Evolutionary conservation across 805 yeast species (phyloP), one percentile per base, ranked within the genome.

Genomic region (Alloascoidea hylecoeti): DNA sequence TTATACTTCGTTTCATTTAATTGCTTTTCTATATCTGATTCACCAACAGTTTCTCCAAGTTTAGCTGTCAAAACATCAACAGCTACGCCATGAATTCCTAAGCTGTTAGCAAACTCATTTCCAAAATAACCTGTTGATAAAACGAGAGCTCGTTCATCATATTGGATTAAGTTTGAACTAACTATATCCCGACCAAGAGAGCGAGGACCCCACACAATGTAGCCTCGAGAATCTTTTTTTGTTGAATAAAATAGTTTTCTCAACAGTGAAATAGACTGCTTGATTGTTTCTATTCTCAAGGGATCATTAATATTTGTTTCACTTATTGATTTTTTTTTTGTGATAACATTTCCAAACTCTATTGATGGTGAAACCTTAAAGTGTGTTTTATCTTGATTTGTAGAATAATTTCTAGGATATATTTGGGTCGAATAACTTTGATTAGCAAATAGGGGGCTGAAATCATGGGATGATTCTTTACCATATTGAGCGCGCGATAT

Each of bases 181-280:
- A 74, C 78, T 43, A 88, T 63, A 52, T 88, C 97, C 95, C 96
- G 89, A 28, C 97, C 97, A 33, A 88, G 67, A 15, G 96, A 84
- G 41, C 97, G 97, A 2, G 94, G 79, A 34, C 96, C 97, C 2
- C 92, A 69, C 40, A 89, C 53, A n/a, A 89, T 82, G 42, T 81
- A 67, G 4, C 86, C 84, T 61, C 83, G 95, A 30, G 92, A 71
- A n/a, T 60, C 53, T 12, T 71, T 56, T 48, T 70, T 74, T 17
- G 73, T 61, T 18, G 89, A 75, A 52, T 77, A 70, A 70, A 88
- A 86, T 47, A 89, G 58, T 46, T 64, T 67, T 49, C 96, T 72
- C 49, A 84, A 68, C n/a, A n/a, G n/a, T n/a, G n/a, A n/a, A n/a
- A n/a, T n/a, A n/a, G n/a, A n/a, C n/a, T n/a, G n/a, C n/a, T n/a